A percentile compares a stretch with the other conserved stretches of the same genome.
Evolutionary conservation across 2,329 filamentous ascomycete genomes (phyloP).

Genomic region (Myriangium duriaei): DNA sequence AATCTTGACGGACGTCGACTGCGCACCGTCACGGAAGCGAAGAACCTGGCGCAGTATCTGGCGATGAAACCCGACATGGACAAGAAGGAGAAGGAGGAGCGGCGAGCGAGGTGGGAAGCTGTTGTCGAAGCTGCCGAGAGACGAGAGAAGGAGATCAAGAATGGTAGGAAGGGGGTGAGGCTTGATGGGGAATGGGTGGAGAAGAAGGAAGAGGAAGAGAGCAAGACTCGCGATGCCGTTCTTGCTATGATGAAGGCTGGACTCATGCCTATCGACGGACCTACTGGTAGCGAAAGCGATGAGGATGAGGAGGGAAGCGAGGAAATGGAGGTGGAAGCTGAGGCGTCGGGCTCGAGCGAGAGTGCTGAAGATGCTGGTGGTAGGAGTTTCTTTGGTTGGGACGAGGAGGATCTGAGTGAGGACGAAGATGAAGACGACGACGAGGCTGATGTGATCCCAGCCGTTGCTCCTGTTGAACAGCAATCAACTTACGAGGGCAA

Average conservation of each 20-base stretch:
- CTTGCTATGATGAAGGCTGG: constrained; percentile 55
- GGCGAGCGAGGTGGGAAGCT: constrained; percentile 73
- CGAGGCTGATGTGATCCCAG: constrained; percentile 9
- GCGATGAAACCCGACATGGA: constrained; percentile 98
- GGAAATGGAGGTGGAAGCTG: constrained; percentile 19
- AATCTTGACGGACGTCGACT: constrained; percentile 85
- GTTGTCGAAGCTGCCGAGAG: constrained; percentile 76
- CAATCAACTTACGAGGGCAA: constrained; percentile 23
- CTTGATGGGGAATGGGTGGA: constrained; percentile 91
- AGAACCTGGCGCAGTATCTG: constrained; percentile 86
- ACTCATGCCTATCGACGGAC: constrained; percentile 40
- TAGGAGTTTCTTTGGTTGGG: constrained; percentile 58
- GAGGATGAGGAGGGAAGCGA: constrained; percentile 27
- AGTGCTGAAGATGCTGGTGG: constrained; percentile 29
- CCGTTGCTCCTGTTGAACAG: background rate
- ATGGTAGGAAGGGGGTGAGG: constrained; percentile 49
- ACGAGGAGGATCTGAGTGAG: constrained; percentile 43
- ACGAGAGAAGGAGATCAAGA: constrained; percentile 69
- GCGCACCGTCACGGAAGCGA: constrained; percentile 88
- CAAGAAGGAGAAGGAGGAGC: constrained; percentile 77
- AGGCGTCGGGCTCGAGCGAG: constrained; percentile 16
- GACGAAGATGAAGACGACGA: constrained; percentile 34
- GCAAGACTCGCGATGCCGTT: constrained; percentile 69
- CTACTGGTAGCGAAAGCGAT: constrained; percentile 31
- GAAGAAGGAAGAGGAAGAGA: constrained; percentile 78